Percentiles rank a stretch among this genome's conserved stretches.
Conservation (phyloP, 23 red algal species). For the Pyropia haitanensis region DNA sequence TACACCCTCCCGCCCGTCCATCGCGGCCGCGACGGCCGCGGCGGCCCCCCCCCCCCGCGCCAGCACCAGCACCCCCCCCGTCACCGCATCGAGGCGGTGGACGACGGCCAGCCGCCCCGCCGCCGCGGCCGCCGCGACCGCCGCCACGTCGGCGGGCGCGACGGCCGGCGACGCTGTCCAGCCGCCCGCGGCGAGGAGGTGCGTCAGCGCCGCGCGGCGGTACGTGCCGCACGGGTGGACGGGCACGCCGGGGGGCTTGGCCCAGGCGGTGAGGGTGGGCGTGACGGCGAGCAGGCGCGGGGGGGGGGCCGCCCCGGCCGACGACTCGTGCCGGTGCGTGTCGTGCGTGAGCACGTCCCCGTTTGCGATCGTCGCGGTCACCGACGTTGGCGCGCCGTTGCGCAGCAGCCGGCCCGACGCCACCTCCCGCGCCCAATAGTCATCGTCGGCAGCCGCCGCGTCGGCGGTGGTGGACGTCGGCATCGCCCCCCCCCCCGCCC, state of each 20-base stretch:
- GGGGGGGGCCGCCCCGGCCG: slow-evolving; percentile 13
- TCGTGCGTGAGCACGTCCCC: slow-evolving; percentile 57
- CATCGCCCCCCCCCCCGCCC: not conserved
- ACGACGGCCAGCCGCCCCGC: slow-evolving; percentile 19
- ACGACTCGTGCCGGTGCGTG: slow-evolving; percentile 77
- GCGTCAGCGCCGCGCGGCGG: slow-evolving; percentile 33
- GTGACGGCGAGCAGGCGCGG: slow-evolving; percentile 40
- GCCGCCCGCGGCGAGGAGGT: slow-evolving; percentile 29
- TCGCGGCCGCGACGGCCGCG: slow-evolving; percentile 20
- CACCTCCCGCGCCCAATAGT: slow-evolving; percentile 68
- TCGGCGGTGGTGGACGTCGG: no score
- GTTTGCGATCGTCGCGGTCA: slow-evolving; percentile 3
- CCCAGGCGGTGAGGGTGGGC: slow-evolving; percentile 40
- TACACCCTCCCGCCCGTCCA: no score
- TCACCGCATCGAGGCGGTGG: slow-evolving; percentile 82
- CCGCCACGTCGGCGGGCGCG: not conserved
- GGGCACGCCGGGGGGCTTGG: slow-evolving; percentile 76
- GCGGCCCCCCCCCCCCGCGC: slow-evolving; percentile 49
- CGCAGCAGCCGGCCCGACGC: slow-evolving; percentile 38
- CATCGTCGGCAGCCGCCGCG: slow-evolving; percentile 1
- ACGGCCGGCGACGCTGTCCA: no score
- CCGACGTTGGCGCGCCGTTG: slow-evolving; percentile 12
- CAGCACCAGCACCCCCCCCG: slow-evolving; percentile 75
- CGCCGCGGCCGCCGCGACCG: not conserved
- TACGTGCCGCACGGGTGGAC: slow-evolving; percentile 80